Evolutionary conservation across 2,329 filamentous ascomycete species (phyloP).

Genomic region (Colletotrichum tamarilloi): DNA sequence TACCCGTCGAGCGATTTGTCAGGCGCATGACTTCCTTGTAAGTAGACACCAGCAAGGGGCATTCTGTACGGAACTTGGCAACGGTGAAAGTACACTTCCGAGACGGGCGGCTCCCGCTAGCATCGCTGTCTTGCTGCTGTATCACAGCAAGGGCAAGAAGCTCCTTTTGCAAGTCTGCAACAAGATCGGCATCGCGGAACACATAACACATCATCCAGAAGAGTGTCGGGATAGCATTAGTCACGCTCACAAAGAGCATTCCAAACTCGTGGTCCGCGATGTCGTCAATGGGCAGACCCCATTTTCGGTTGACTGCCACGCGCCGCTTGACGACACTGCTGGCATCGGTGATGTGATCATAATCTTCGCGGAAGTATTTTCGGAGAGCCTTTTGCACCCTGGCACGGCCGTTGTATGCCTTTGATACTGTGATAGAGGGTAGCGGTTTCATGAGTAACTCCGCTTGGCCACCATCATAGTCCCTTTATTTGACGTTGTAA

Average conservation of each 20-base stretch:
- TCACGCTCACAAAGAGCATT: conserved; percentile 44
- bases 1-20: conserved; percentile 15
- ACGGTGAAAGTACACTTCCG: background rate
- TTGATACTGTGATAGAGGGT: conserved; percentile 35
- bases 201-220: conserved; percentile 51
- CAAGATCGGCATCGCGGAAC: conserved; percentile 30
- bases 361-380: conserved; percentile 42
- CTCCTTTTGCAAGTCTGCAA: conserved; percentile 6
- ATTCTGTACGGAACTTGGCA: background rate
- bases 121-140: background rate
- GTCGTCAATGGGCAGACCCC: conserved; percentile 43
- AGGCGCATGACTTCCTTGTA: conserved; percentile 26
- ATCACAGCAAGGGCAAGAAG: background rate
- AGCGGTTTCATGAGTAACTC: conserved; percentile 17
- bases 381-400: conserved; percentile 41
- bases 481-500: background rate
- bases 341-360: conserved; percentile 41
- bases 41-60: conserved; percentile 11
- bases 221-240: conserved; percentile 50
- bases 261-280: conserved; percentile 46
- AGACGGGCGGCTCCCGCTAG: background rate
- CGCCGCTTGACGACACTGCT: conserved; percentile 45
- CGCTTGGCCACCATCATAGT: conserved; percentile 14
- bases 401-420: conserved; percentile 39
- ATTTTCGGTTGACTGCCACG: conserved; percentile 41